A percentile compares a stretch with the other conserved stretches of the same genome.
These are phyloP conservation scores for Pezicula rhizophila DNA, from an alignment of 2,329 filamentous ascomycete genomes.

Conservation along the genomic window DNA sequence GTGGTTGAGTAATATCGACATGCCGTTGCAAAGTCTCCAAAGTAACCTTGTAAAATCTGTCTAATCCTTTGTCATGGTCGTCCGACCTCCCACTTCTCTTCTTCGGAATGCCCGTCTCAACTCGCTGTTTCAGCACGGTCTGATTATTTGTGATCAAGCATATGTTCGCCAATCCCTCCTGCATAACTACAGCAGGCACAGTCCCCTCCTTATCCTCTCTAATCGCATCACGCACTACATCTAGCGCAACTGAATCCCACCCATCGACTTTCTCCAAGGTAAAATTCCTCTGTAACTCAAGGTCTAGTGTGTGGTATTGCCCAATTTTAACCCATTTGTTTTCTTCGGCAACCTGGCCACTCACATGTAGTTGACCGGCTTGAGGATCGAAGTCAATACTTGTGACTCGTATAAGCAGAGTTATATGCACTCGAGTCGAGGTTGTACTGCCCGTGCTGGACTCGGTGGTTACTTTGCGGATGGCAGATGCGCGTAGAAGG, in stretches of 20 bases:
- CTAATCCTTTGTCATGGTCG: conserved; percentile 65
- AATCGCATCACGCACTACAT: conserved; percentile 72
- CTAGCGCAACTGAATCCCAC: conserved; percentile 85
- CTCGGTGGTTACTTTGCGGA: conserved; percentile 57
- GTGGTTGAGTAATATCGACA: conserved; percentile 64
- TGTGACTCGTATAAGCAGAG: conserved; percentile 59
- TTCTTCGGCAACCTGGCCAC: conserved; percentile 58
- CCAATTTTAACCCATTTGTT: conserved; percentile 63
- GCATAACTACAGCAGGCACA: conserved; percentile 87
- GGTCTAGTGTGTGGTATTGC: conserved; percentile 67
- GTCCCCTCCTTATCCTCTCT: conserved; percentile 75
- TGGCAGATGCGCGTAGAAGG: conserved; percentile 57
- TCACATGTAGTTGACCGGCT: conserved; percentile 62
- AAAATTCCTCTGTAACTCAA: conserved; percentile 84
- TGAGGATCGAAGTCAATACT: conserved; percentile 65
- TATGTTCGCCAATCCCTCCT: conserved; percentile 79
- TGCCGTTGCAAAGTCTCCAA: conserved; percentile 70
- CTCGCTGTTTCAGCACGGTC: conserved; percentile 64
- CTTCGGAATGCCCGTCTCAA: conserved; percentile 62
- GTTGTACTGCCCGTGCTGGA: conserved; percentile 53
- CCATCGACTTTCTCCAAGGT: conserved; percentile 77
- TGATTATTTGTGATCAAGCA: conserved; percentile 77
- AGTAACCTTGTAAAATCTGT: conserved; percentile 72
- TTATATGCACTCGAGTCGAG: conserved; percentile 59
- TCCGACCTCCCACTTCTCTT: conserved; percentile 56